Conservation (phyloP, 2,329 filamentous ascomycete genomes). For the Xylariaceae sp. region DNA sequence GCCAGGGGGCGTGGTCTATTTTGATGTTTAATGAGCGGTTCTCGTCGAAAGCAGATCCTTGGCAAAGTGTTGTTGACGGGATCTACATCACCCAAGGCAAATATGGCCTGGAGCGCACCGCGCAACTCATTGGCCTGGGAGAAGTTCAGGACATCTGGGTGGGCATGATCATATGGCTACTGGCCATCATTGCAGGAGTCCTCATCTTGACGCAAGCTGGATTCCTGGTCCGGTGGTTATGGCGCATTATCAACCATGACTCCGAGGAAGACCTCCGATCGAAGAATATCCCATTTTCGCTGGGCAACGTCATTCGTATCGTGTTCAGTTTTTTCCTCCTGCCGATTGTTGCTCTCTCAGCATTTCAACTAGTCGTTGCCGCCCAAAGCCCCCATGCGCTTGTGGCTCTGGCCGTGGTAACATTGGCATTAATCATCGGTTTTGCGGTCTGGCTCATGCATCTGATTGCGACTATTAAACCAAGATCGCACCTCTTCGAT, state of each 20-base stretch:
- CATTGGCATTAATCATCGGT: conserved; percentile 65
- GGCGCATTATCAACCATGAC: conserved; percentile 63
- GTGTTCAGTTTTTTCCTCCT: conserved; percentile 90
- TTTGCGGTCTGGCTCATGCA: conserved; percentile 75
- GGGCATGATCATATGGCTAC: conserved; percentile 86
- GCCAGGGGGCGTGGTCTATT: conserved; percentile 80
- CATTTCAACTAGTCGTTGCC: conserved; percentile 84
- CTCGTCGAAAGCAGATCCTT: conserved; percentile 61
- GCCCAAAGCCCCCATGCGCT: conserved; percentile 61
- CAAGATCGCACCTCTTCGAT: conserved; percentile 85
- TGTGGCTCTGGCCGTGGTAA: conserved; percentile 68
- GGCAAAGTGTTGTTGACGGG: conserved; percentile 68
- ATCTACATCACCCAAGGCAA: conserved; percentile 76
- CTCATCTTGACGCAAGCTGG: conserved; percentile 68
- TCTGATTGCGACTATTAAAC: conserved; percentile 73
- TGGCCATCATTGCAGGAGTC: conserved; percentile 65
- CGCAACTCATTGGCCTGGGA: conserved; percentile 77
- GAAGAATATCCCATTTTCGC: conserved; percentile 85
- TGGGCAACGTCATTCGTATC: conserved; percentile 75
- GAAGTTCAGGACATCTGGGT: conserved; percentile 80
- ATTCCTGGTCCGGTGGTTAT: conserved; percentile 71
- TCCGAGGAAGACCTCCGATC: conserved; percentile 81
- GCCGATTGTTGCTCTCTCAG: conserved; percentile 77
- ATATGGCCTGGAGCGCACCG: conserved; percentile 74
- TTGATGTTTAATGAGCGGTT: conserved; percentile 94